Evolutionary conservation across 495 filamentous ascomycete genomes (phyloP).

Genomic region (Penicillium maclennaniae): DNA sequence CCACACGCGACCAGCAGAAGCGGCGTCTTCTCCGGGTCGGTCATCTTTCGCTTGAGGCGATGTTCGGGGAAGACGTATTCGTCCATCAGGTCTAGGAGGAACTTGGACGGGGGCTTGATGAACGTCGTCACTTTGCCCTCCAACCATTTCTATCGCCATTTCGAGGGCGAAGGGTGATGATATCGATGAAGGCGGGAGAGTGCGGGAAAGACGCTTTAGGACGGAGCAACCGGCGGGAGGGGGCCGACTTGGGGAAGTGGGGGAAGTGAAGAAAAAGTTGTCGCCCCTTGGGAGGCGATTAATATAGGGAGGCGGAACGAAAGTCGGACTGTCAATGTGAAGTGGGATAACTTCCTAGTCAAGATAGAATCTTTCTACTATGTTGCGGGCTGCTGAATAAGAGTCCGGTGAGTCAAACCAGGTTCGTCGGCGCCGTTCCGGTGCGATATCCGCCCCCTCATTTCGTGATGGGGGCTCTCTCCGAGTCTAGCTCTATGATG

Average conservation of each 20-base stretch:
- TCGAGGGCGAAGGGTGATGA: neutral
- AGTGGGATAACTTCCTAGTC: neutral
- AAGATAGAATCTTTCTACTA: neutral
- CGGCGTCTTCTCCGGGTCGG: slow-evolving; percentile 65
- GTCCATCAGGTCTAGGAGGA: slow-evolving; percentile 33
- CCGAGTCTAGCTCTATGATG: neutral
- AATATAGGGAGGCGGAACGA: neutral
- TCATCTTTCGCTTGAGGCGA: slow-evolving; percentile 66
- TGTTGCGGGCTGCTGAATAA: slow-evolving; percentile 15
- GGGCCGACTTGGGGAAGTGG: slow-evolving; percentile 7
- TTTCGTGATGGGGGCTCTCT: neutral
- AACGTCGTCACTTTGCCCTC: slow-evolving; percentile 31
- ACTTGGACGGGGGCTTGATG: slow-evolving; percentile 22
- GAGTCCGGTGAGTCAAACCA: slow-evolving; percentile 29
- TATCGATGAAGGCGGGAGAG: neutral
- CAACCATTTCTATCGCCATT: slow-evolving; percentile 30
- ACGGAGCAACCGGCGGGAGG: neutral
- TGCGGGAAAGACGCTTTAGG: slow-evolving; percentile 1
- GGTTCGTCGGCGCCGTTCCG: slow-evolving; percentile 11
- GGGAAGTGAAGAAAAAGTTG: slow-evolving; percentile 9
- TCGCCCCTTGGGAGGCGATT: neutral
- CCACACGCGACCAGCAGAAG: slow-evolving; percentile 86
- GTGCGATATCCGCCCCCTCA: neutral
- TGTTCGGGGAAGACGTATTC: slow-evolving; percentile 71
- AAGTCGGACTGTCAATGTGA: neutral